Evolutionary conservation across 1,139 yeast species (phyloP).

Genomic region (Sugiyamaella xylanicola): DNA sequence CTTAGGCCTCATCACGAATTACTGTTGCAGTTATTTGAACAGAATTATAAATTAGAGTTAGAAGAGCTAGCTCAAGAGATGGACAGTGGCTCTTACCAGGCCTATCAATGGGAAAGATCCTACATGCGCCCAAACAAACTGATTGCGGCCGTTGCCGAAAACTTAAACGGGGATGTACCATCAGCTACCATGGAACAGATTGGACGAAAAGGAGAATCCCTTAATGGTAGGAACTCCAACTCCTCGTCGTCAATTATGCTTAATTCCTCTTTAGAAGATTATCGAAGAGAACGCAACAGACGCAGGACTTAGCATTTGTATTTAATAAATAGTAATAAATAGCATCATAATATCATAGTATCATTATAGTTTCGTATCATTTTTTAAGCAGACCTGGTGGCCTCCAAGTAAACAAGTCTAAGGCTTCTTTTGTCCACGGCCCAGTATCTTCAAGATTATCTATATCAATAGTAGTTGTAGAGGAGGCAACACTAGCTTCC

Average conservation of each 20-base stretch:
- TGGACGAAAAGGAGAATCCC: not conserved
- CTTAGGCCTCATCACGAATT: conserved; percentile 67
- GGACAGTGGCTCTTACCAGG: not conserved
- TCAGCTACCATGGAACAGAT: not conserved
- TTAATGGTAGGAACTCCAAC: not conserved
- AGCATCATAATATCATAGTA: not conserved
- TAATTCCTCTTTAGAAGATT: not conserved
- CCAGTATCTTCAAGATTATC: conserved; percentile 15
- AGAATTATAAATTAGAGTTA: conserved; percentile 72
- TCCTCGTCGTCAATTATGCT: not conserved
- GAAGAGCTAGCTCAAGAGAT: conserved; percentile 24
- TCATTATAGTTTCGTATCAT: not conserved
- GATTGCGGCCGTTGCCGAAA: not conserved
- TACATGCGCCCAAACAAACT: conserved; percentile 10
- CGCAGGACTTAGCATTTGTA: not conserved
- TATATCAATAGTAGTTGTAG: not conserved
- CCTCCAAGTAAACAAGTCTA: conserved; percentile 26
- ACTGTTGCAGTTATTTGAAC: conserved; percentile 62
- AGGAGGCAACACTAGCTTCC: not conserved
- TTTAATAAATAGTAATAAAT: not conserved
- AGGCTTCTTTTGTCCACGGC: conserved; percentile 27
- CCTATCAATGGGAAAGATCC: conserved; percentile 8
- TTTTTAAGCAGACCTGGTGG: conserved; percentile 18
- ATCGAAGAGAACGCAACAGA: not conserved
- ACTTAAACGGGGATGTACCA: not conserved